Conservation (phyloP, 2,329 filamentous ascomycete species). For the Fusarium nurragi region DNA sequence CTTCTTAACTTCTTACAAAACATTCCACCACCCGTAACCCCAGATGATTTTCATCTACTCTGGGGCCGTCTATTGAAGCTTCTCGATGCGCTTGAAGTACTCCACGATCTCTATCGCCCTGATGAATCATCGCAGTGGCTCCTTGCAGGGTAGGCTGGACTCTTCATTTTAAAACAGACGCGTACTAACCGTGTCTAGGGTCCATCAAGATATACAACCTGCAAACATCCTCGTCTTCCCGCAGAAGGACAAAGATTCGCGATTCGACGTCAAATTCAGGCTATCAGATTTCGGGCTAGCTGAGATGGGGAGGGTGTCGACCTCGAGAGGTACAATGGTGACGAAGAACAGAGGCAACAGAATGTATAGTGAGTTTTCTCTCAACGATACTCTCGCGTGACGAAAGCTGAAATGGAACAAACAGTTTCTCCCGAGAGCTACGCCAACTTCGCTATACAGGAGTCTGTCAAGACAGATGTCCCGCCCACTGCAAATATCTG, state of each 20-base stretch:
- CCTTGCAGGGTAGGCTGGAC: neutral
- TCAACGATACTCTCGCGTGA: too few relatives aligned
- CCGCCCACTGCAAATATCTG: constrained; percentile 2
- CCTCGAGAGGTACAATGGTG: rapidly evolving
- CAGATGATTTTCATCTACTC: neutral
- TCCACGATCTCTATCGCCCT: neutral
- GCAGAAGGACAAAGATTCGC: neutral
- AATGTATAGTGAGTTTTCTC: constrained; percentile 20
- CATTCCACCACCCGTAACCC: neutral
- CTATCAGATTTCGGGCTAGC: constrained; percentile 17
- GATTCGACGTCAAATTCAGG: constrained; percentile 12
- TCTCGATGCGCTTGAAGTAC: neutral
- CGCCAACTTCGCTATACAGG: neutral
- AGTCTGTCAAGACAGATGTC: neutral
- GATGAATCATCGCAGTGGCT: neutral
- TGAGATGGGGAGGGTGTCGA: neutral
- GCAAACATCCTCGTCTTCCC: constrained; percentile 26
- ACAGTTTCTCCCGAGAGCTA: constrained; percentile 8
- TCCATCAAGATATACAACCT: constrained; percentile 26
- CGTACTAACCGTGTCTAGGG: neutral
- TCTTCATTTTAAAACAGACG: too few relatives aligned
- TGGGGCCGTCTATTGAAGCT: constrained; percentile 6
- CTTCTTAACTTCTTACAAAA: constrained; percentile 2
- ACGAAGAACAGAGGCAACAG: constrained; percentile 1
- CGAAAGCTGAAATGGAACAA: neutral